phyloP scores from a whole-genome alignment of 495 filamentous ascomycete genomes.

The Penicillium lagena region DNA sequence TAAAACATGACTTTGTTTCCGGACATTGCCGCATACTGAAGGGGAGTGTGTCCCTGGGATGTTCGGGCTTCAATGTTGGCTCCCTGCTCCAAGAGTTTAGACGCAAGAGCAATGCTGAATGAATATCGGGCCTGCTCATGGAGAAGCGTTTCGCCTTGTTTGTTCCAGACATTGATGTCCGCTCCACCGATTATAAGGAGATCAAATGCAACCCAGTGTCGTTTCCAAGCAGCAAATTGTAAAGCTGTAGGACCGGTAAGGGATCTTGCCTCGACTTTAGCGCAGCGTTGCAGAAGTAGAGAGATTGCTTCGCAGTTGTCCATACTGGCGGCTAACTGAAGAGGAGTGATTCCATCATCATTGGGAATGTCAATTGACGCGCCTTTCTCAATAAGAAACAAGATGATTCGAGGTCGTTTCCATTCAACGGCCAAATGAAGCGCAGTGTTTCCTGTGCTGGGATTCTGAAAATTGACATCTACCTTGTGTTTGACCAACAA shows the following conservation, averaged over 20 bases:
- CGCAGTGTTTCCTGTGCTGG: constrained; percentile 21
- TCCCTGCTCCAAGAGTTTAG: constrained; percentile 19
- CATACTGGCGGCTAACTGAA: constrained; percentile 22
- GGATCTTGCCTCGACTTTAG: constrained; percentile 18
- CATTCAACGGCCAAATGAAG: constrained; percentile 25
- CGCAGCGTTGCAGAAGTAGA: constrained; percentile 17
- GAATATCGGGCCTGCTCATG: constrained; percentile 18
- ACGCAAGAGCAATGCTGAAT: constrained; percentile 3
- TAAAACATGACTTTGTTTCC: constrained; percentile 24
- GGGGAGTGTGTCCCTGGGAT: constrained; percentile 22
- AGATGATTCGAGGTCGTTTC: constrained; percentile 20
- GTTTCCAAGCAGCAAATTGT: constrained; percentile 16
- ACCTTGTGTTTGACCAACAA: constrained; percentile 18
- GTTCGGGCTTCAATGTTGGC: constrained; percentile 29
- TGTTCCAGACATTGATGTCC: constrained; percentile 26
- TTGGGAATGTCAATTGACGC: constrained; percentile 18
- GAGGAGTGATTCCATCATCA: constrained; percentile 19
- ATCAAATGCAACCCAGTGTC: constrained; percentile 27
- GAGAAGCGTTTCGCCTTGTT: constrained; percentile 20
- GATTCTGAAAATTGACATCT: constrained; percentile 22
- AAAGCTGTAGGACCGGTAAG: constrained; percentile 17
- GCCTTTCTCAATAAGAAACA: constrained; percentile 23
- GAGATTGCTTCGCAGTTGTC: constrained; percentile 29
- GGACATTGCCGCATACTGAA: constrained; percentile 25
- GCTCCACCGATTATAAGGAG: constrained; percentile 24